Evolutionary conservation across 768 basidiomycete genomes (phyloP).

Genomic region (Flagelloscypha sp.): DNA sequence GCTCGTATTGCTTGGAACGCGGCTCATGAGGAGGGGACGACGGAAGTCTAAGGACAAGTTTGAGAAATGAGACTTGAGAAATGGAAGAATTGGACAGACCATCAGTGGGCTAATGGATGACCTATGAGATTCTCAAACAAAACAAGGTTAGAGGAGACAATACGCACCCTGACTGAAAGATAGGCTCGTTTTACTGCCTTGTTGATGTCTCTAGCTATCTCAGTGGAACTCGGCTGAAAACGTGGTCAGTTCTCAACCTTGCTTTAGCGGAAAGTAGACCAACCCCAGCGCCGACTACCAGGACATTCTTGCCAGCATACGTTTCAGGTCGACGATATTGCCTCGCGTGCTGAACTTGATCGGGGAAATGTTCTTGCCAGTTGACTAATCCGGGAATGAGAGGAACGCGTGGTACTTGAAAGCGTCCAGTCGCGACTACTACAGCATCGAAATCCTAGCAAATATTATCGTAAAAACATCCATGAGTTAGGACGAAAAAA

Average conservation of each 20-base stretch:
- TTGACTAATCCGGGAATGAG: slow-evolving; percentile 23
- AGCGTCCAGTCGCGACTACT: slow-evolving; percentile 25
- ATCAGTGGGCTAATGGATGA: slow-evolving; percentile 10
- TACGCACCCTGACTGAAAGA: slow-evolving; percentile 20
- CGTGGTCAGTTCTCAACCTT: neutral
- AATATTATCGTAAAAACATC: slow-evolving; percentile 8
- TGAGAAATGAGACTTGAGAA: too few species aligned
- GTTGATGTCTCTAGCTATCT: slow-evolving; percentile 28
- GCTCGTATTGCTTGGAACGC: slow-evolving; percentile 24
- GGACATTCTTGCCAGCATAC: slow-evolving; percentile 28
- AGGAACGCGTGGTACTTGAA: slow-evolving; percentile 27
- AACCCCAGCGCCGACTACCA: slow-evolving; percentile 33
- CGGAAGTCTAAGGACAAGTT: too few species aligned
- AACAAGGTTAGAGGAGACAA: neutral
- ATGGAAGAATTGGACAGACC: too few species aligned
- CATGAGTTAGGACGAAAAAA: neutral
- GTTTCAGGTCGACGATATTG: slow-evolving; percentile 33
- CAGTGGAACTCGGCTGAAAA: slow-evolving; percentile 25
- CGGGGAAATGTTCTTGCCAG: slow-evolving; percentile 28
- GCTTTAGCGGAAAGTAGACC: neutral
- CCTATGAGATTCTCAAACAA: slow-evolving; percentile 1
- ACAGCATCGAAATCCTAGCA: slow-evolving; percentile 28
- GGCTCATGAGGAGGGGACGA: slow-evolving; percentile 10
- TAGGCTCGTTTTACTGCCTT: slow-evolving; percentile 24
- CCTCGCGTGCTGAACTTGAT: slow-evolving; percentile 28